A percentile compares a stretch with the other conserved stretches of the same genome.
These are phyloP conservation scores for Paramecium sexaurelia DNA, from an alignment of 73 alveolate genomes.

Conservation along the genomic window DNA sequence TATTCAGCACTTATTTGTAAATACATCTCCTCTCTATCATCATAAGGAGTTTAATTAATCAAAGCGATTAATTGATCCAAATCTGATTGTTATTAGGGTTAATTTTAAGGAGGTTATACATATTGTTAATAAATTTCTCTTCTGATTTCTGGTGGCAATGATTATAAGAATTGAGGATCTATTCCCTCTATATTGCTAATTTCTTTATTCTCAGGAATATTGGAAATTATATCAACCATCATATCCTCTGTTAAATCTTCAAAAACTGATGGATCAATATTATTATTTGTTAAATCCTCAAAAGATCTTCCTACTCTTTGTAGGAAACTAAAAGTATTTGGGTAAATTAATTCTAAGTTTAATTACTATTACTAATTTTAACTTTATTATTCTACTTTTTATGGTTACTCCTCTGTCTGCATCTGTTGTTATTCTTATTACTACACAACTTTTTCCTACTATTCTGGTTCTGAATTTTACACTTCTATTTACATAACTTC, in stretches of 20 bases:
- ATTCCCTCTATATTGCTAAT: not conserved
- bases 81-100: not conserved
- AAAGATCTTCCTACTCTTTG: slow-evolving; percentile 19
- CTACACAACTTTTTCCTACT: too few relatives aligned
- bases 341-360: not conserved
- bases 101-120: not conserved
- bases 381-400: not conserved
- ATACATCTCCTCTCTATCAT: slow-evolving; percentile 1
- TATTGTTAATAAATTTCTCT: not conserved
- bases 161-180: not conserved
- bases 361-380: not conserved
- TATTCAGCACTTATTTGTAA: not conserved
- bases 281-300: not conserved
- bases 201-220: not conserved
- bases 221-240: not conserved
- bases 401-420: slow-evolving; percentile 4
- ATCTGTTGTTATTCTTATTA: slow-evolving; percentile 9
- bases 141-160: not conserved
- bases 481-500: not conserved
- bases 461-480: not conserved
- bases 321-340: not conserved
- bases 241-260: slow-evolving; percentile 19
- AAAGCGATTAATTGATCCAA: not conserved
- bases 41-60: not conserved
- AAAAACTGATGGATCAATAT: slow-evolving; percentile 12